Conservation (phyloP, 306 rosid species). For the Mimosa pudica region DNA sequence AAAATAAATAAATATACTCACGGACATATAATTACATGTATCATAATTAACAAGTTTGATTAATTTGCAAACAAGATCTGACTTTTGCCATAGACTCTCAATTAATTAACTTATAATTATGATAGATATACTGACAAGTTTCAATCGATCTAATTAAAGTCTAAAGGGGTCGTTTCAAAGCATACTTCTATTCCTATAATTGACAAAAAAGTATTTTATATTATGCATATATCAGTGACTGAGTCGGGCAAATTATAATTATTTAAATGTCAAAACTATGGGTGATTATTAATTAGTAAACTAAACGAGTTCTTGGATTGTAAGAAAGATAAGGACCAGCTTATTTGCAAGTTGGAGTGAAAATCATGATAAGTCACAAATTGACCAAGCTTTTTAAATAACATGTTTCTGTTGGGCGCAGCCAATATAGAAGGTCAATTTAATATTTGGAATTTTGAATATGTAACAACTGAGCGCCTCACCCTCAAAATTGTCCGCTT, state of each 20-base stretch:
- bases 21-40: not conserved
- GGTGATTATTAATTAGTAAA: not conserved
- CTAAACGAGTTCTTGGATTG: conserved; percentile 4
- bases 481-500: too few species aligned
- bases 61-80: not conserved
- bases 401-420: conserved; percentile 28
- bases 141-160: not conserved
- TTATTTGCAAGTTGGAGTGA: not conserved
- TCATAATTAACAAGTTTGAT: not conserved
- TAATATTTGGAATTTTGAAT: not conserved
- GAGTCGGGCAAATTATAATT: not conserved
- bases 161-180: conserved; percentile 3
- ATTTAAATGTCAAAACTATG: conserved; percentile 3
- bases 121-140: not conserved
- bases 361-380: conserved; percentile 19
- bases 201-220: conserved; percentile 17
- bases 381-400: conserved; percentile 25
- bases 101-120: not conserved
- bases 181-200: not conserved
- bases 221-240: not conserved
- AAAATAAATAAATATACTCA: not conserved
- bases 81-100: not conserved
- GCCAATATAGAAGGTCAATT: conserved; percentile 30
- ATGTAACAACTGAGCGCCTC: too few species aligned
- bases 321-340: conserved; percentile 19